Percentiles rank a stretch among this genome's conserved stretches.
phyloP scores from a whole-genome alignment of 2,329 filamentous ascomycete species.

The Fusarium mundagurra region DNA sequence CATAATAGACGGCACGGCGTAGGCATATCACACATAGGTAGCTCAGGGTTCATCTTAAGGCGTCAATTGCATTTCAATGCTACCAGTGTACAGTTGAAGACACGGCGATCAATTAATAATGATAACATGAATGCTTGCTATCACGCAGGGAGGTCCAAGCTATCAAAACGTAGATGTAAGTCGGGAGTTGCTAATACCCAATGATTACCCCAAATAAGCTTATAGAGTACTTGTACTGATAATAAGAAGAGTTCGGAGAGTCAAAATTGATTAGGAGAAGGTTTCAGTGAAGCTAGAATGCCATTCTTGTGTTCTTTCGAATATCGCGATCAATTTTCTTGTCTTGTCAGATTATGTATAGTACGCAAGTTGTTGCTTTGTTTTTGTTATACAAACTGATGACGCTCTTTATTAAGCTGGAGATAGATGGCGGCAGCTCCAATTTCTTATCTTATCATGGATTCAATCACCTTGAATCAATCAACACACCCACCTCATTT shows the following conservation, averaged over 20 bases:
- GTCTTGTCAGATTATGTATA: neutral
- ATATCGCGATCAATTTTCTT: neutral
- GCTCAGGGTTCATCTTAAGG: neutral
- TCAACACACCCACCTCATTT: slow-evolving; percentile 33
- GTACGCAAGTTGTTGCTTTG: neutral
- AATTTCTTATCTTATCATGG: slow-evolving; percentile 42
- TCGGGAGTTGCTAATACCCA: neutral
- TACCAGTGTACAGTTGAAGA: neutral
- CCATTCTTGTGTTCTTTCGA: neutral
- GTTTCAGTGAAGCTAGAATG: neutral
- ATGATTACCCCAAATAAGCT: neutral
- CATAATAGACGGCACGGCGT: neutral
- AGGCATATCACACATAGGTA: neutral
- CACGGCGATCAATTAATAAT: neutral
- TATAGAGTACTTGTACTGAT: neutral
- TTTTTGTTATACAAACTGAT: slow-evolving; percentile 4
- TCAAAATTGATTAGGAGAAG: neutral
- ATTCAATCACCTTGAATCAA: slow-evolving; percentile 26
- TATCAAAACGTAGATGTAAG: neutral
- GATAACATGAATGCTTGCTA: neutral
- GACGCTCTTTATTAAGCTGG: slow-evolving; percentile 9
- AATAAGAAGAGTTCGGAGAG: neutral
- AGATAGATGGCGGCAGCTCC: slow-evolving; percentile 27
- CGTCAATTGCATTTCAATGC: neutral
- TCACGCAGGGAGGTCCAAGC: neutral